phyloP scores from a whole-genome alignment of 1,139 yeast species.

The Kodamaea fungicola region DNA sequence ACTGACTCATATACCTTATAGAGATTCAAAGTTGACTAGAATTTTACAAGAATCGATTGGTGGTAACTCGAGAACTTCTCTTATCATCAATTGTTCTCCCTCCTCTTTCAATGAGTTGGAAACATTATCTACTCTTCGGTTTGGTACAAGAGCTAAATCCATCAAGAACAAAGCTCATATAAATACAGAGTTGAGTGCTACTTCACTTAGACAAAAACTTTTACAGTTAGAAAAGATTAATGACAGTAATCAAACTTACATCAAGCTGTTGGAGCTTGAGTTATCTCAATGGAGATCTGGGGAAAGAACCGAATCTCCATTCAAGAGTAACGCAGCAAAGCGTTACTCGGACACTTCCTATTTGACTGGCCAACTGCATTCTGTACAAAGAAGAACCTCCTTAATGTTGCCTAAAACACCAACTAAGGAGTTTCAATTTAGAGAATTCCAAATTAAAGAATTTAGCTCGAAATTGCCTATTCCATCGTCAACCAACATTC shows the following conservation, averaged over 20 bases:
- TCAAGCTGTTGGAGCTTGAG: conserved; percentile 51
- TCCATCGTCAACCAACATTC: conserved; percentile 7
- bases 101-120: conserved; percentile 59
- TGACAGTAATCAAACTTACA: conserved; percentile 40
- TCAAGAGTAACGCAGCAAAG: conserved; percentile 7
- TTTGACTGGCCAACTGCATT: conserved; percentile 6
- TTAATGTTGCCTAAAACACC: conserved; percentile 6
- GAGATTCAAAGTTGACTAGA: conserved; percentile 82
- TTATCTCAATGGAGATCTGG: conserved; percentile 22
- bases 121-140: conserved; percentile 73
- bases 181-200: conserved; percentile 63
- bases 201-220: conserved; percentile 50
- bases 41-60: conserved; percentile 83
- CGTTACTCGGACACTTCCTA: conserved; percentile 9
- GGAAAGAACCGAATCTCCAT: conserved; percentile 10
- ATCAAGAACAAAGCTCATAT: conserved; percentile 68
- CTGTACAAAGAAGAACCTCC: conserved; percentile 7
- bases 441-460: conserved; percentile 9
- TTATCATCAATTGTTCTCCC: conserved; percentile 79
- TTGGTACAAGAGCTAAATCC: conserved; percentile 75
- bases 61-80: conserved; percentile 79
- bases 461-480: conserved; percentile 7
- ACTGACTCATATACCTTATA: conserved; percentile 66
- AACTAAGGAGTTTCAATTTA: conserved; percentile 7
- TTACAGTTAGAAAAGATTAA: conserved; percentile 47